These are phyloP conservation scores for Hyaloscypha finlandica DNA, from an alignment of 495 filamentous ascomycete genomes.

Conservation along the genomic window DNA sequence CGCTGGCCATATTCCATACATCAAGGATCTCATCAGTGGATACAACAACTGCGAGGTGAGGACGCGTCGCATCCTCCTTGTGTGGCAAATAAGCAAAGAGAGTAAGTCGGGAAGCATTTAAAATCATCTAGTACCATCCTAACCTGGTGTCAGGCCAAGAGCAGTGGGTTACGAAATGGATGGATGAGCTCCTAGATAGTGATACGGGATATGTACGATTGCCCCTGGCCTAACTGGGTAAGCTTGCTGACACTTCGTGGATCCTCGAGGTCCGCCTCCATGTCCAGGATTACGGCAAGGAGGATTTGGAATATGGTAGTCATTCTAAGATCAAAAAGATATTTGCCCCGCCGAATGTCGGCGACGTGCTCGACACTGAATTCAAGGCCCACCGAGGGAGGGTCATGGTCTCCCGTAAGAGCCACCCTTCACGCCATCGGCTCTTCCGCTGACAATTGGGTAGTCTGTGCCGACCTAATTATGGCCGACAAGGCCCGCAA, in stretches of 20 bases:
- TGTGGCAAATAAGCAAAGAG: slow-evolving; percentile 37
- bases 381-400: slow-evolving; percentile 14
- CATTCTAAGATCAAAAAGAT: slow-evolving; percentile 16
- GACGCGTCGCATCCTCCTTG: slow-evolving; percentile 36
- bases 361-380: slow-evolving; percentile 5
- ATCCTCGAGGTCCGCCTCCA: slow-evolving; percentile 30
- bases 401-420: slow-evolving; percentile 28
- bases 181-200: slow-evolving; percentile 30
- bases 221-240: neutral
- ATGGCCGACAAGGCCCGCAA: slow-evolving; percentile 13
- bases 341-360: slow-evolving; percentile 9
- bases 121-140: slow-evolving; percentile 14
- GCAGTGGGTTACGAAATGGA: slow-evolving; percentile 28
- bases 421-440: neutral
- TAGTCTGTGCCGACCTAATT: slow-evolving; percentile 9
- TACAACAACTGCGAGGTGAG: slow-evolving; percentile 33
- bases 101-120: slow-evolving; percentile 27
- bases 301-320: slow-evolving; percentile 21
- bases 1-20: slow-evolving; percentile 40
- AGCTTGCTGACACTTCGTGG: slow-evolving; percentile 13
- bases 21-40: slow-evolving; percentile 39
- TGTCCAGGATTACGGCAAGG: slow-evolving; percentile 4
- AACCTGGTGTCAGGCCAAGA: slow-evolving; percentile 24
- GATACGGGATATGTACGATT: slow-evolving; percentile 30
- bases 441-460: neutral